phyloP scores from a whole-genome alignment of 805 yeast genomes.

The Yarrowia sp. region DNA sequence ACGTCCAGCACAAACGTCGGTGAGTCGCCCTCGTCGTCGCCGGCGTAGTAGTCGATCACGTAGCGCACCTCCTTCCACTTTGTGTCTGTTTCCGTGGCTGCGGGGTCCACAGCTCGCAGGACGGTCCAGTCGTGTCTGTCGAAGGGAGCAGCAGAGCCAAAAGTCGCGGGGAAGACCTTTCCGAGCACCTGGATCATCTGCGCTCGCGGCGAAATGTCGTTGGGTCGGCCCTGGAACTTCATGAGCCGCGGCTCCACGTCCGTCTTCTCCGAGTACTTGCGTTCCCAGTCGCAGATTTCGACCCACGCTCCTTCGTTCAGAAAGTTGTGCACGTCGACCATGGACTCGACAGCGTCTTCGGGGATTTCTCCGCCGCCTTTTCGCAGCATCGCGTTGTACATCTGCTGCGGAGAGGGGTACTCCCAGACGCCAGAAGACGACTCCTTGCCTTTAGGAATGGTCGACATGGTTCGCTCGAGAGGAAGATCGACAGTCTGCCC shows the following conservation, averaged over 20 bases:
- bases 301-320: slow-evolving; percentile 97
- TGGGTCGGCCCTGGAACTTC: slow-evolving; percentile 89
- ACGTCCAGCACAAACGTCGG: slow-evolving; percentile 93
- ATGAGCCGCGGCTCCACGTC: slow-evolving; percentile 69
- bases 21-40: slow-evolving; percentile 81
- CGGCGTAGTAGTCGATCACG: slow-evolving; percentile 94
- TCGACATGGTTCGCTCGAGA: slow-evolving; percentile 75
- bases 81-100: slow-evolving; percentile 37
- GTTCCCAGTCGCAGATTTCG: slow-evolving; percentile 90
- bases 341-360: slow-evolving; percentile 91
- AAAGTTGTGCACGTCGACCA: slow-evolving; percentile 97
- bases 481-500: slow-evolving; percentile 80
- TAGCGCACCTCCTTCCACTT: slow-evolving; percentile 76
- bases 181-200: slow-evolving; percentile 63
- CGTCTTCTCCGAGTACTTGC: slow-evolving; percentile 56
- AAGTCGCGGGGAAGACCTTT: slow-evolving; percentile 66
- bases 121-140: slow-evolving; percentile 99
- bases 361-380: slow-evolving; percentile 89
- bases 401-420: slow-evolving; percentile 98
- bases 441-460: slow-evolving; percentile 79
- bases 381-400: slow-evolving; percentile 95
- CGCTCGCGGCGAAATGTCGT: slow-evolving; percentile 84
- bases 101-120: slow-evolving; percentile 52
- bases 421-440: slow-evolving; percentile 84
- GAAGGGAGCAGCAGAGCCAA: slow-evolving; percentile 81